Evolutionary conservation across 1,284 basidiomycete genomes (phyloP), one percentile per base, ranked within the genome.

Genomic region (Cryptococcus jaspeensis): DNA sequence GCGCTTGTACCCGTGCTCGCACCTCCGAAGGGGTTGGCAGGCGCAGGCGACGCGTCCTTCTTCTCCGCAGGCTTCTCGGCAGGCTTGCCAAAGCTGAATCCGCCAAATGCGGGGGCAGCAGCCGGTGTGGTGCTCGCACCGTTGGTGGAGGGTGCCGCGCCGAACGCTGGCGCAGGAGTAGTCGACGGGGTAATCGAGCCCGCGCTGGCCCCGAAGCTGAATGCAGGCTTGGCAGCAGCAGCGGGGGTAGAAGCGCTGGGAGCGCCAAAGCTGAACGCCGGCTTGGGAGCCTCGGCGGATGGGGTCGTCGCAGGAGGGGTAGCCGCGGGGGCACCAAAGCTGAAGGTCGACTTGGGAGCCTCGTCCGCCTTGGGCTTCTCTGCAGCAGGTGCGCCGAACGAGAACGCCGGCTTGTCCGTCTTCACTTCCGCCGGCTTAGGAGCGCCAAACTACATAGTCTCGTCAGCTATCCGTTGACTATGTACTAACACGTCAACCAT

Each of bases 371-470:
- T 54, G 12, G 64, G 38, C 11, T 58, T 12, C 44, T 39, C 23
- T 36, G 59, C 22, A 15, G 59, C 47, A 3, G 59, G n/a, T 9
- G 52, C 25, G 47, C 62, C 64, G 46, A 65, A 67, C n/a, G 48
- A 56, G 58, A 69, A 70, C 2, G 65, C 38, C 16, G 69, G 38
- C 37, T 64, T 62, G 28, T 62, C 28, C n/a, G 58, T 50, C 25
- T 32, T 46, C 20, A 16, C 44, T 25, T 16, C 18, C 36, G 64
- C 56, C 36, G 64, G 54, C 50, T 59, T 61, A 35, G 56, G 43
- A 15, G 51, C 48, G 5, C 54, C 40, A 3, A 50, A 40, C 37
- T 28, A 45, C 22, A 39, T 55, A 46, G 36, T 54, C 39, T 23
- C 41, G 16, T 49, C 25, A 20, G 49, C 36, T 25, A 40, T 15